Base-by-base conservation (phyloP, 192 early-diverging fungal species). In the Linnemannia hyalina region DNA sequence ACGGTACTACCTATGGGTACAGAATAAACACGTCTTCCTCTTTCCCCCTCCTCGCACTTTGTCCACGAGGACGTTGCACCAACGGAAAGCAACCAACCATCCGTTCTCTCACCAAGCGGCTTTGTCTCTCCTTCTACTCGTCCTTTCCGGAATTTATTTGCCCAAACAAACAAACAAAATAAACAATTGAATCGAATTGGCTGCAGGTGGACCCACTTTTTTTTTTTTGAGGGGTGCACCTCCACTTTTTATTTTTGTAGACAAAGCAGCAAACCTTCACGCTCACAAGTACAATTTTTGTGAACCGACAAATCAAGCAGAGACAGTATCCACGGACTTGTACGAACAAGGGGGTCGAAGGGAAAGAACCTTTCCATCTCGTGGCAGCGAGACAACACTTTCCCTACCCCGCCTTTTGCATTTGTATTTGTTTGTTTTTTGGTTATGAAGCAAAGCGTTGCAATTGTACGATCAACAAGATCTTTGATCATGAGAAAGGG, bases 51-150 rank as follows among this genome's bases (percentile, higher is more conserved):
- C 44, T 18, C 20, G 16, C 54, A 22, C 22, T 5, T 26, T 65
- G 60, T 65, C 60, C 60, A 65, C 60, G 60, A 65, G 60, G 29
- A 65, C 29, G 60, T 65, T 15, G 60, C 60, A 65, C 60, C 60
- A 65, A 65, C 29, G 60, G 60, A 26, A 26, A 16, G 60, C 60
- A 65, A 32, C 60, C 60, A 35, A 13, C 55, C n/a, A 60, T 23
- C 55, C 49, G 49, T 22, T 16, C 49, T 20, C 49, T 52, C 0
- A 16, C 18, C 18, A 22, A 52, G 49, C 49, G 20, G 22, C 49
- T 20, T 22, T 52, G 55, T 57, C n/a, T 57, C 55, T 57, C n/a
- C 6, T 16, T 22, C 55, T 60, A 60, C n/a, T 60, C 55, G n/a
- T 11, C 7, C n/a, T 26, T 60, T 35, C 60, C 60, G 60, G 60